Evolutionary conservation across 2,329 filamentous ascomycete genomes (phyloP), one percentile per base, ranked within the genome.

Genomic region (Xylariaceae sp.): DNA sequence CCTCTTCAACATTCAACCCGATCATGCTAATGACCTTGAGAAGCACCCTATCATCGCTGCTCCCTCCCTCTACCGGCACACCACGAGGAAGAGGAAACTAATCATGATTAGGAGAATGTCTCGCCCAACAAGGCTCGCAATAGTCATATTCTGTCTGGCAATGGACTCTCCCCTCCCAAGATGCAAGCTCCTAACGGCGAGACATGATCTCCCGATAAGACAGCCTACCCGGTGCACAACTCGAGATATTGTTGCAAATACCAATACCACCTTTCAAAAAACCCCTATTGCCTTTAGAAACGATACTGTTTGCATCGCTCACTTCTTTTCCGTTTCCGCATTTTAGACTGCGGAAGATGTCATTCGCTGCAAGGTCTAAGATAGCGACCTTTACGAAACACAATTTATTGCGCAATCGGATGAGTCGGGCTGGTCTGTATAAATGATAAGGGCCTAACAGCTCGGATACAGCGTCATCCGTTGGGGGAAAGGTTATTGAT

Each of bases 321-420:
- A n/a, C n/a, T n/a, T n/a, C n/a, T n/a, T n/a, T n/a, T n/a, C n/a
- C n/a, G n/a, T n/a, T n/a, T n/a, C n/a, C n/a, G n/a, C n/a, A n/a
- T n/a, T n/a, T n/a, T n/a, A n/a, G n/a, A n/a, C n/a, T n/a, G n/a
- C n/a, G n/a, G 79, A 92, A 63, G 89, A 96, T 51, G 75, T 79
- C 1, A 92, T 98, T 51, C 82, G 89, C 53, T 87, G 88, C 61
- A 97, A 96, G 73, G 78, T 97, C 33, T 75, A 90, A 89, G 69
- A 80, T 94, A 17, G 86, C 87, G 2, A 89, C 87, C 0, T 87
- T 94, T 73, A 93, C 92, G 0, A 93, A 88, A 1, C 84, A 85
- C 68, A 76, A 84, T 3, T 82, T 87, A 33, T 95, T 29, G 74
- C 79, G 5, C 81, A 87, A 50, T 72, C 77, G 37, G 76, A 78